Conservation (phyloP, 345 rosid species). For the Eucalyptus camaldulensis region DNA sequence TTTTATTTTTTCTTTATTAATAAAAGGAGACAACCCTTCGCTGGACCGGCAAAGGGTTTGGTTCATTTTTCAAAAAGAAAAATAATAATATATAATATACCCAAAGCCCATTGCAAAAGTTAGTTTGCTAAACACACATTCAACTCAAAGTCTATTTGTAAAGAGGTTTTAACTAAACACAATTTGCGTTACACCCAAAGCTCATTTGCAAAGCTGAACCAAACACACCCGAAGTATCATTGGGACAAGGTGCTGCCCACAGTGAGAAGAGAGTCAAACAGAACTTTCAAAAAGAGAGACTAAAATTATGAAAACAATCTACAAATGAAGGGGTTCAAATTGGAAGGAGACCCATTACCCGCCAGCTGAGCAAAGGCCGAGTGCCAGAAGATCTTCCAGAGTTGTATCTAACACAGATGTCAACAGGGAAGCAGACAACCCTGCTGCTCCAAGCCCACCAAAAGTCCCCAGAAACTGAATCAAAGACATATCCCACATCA, state of each 20-base stretch:
- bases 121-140: too few relatives aligned
- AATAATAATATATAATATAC: too few relatives aligned
- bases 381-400: constrained; percentile 89
- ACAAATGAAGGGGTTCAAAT: not conserved
- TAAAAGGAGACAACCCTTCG: too few relatives aligned
- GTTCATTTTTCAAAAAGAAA: too few relatives aligned
- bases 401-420: constrained; percentile 81
- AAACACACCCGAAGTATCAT: not conserved
- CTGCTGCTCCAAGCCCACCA: constrained; percentile 92
- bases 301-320: not conserved
- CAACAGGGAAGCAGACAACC: constrained; percentile 82
- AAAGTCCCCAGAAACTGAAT: constrained; percentile 66
- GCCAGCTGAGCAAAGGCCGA: constrained; percentile 93
- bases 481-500: not conserved
- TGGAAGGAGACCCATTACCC: constrained; percentile 40
- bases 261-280: not conserved
- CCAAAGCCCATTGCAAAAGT: too few relatives aligned
- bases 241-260: not conserved
- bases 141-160: too few relatives aligned
- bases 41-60: too few relatives aligned
- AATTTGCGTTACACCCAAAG: too few relatives aligned
- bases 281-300: not conserved
- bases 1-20: too few relatives aligned
- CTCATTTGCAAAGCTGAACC: too few relatives aligned
- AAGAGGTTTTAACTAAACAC: too few relatives aligned